Percentiles rank a stretch among this genome's conserved stretches.
Conservation (phyloP, 208 protist species). For the Crithidia thermophila region DNA sequence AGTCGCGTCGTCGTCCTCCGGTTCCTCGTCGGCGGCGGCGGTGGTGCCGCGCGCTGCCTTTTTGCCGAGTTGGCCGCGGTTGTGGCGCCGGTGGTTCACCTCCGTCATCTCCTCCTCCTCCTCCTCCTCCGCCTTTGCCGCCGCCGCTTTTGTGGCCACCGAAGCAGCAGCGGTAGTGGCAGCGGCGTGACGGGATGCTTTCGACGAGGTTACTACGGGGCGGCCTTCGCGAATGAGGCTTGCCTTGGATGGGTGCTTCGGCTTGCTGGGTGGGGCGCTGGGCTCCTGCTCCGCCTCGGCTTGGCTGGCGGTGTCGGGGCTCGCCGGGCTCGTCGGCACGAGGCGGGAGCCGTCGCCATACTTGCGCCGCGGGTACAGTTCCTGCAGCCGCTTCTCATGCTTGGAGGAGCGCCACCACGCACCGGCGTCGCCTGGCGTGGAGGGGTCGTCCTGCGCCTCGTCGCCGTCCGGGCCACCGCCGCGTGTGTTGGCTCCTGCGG, state of each 20-base stretch:
- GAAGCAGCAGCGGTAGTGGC: constrained; percentile 1
- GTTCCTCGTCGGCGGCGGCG: neutral
- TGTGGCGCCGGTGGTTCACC: neutral
- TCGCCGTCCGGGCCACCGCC: neutral
- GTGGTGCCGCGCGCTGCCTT: constrained; percentile 12
- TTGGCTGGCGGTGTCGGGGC: neutral
- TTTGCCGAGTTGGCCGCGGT: constrained; percentile 6
- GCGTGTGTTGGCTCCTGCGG: no score
- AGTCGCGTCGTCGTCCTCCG: neutral
- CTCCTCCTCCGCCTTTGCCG: constrained; percentile 11
- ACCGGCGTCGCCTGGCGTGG: constrained; percentile 36
- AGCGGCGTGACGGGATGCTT: neutral
- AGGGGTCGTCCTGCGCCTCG: neutral
- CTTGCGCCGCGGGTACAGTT: constrained; percentile 68
- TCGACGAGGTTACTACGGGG: neutral
- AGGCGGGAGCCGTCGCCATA: constrained; percentile 59
- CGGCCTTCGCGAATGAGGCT: constrained; percentile 27
- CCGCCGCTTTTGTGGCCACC: neutral
- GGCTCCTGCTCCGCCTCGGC: neutral
- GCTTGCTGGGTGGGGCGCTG: neutral
- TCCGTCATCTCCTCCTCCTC: constrained; percentile 22
- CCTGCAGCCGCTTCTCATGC: constrained; percentile 63
- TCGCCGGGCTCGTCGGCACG: neutral
- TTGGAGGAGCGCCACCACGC: constrained; percentile 77
- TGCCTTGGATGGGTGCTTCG: constrained; percentile 19